Evolutionary conservation across 768 basidiomycete species (phyloP).

Genomic region (Leccinum fibrillosum): DNA sequence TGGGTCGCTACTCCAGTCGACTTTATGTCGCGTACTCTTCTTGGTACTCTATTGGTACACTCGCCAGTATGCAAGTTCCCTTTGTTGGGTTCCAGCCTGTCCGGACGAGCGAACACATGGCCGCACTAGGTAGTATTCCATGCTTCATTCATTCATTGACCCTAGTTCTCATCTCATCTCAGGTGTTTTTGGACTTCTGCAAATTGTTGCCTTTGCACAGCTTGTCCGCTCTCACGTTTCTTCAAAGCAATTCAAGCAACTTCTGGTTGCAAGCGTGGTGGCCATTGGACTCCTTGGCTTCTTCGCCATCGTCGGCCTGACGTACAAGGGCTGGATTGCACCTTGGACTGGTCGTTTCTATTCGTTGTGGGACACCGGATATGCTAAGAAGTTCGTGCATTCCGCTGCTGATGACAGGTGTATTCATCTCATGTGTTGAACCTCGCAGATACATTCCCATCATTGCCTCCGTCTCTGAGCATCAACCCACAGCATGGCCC

Average conservation of each 20-base stretch:
- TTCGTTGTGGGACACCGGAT: conserved; percentile 98
- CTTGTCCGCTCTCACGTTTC: conserved; percentile 87
- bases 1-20: conserved; percentile 91
- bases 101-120: conserved; percentile 97
- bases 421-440: conserved; percentile 1
- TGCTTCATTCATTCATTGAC: neutral
- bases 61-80: conserved; percentile 98
- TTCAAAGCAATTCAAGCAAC: conserved; percentile 85
- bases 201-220: conserved; percentile 92
- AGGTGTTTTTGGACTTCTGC: conserved; percentile 95
- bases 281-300: conserved; percentile 69
- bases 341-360: conserved; percentile 99
- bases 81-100: conserved; percentile 99
- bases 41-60: conserved; percentile 97
- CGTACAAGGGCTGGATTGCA: conserved; percentile 92
- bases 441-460: conserved; percentile 81
- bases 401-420: neutral
- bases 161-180: conserved; percentile 10
- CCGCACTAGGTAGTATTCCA: conserved; percentile 71
- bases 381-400: conserved; percentile 84
- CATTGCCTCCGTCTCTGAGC: conserved; percentile 98
- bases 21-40: conserved; percentile 95
- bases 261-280: conserved; percentile 70
- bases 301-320: conserved; percentile 71
- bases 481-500: conserved; percentile 99